Evolutionary conservation across 1,284 basidiomycete species (phyloP).

Genomic region (Leucocoprinus gongylophorus): DNA sequence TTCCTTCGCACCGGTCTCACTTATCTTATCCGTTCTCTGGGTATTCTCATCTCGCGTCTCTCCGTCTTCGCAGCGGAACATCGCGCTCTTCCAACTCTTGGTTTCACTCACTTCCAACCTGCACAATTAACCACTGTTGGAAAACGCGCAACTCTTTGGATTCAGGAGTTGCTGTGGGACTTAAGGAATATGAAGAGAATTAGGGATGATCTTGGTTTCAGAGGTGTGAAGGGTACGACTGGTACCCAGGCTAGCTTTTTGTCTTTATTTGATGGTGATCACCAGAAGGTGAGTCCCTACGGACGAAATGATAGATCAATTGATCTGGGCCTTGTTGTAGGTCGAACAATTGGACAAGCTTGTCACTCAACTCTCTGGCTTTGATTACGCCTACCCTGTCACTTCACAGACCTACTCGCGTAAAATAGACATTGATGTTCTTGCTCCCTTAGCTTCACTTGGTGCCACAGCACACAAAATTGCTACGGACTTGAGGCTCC

Average conservation of each 20-base stretch:
- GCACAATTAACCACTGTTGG: slow-evolving; percentile 98
- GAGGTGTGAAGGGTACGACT: slow-evolving; percentile 98
- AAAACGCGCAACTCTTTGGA: slow-evolving; percentile 98
- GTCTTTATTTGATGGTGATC: slow-evolving; percentile 91
- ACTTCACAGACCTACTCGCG: slow-evolving; percentile 98
- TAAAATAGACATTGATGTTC: slow-evolving; percentile 94
- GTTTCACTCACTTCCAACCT: slow-evolving; percentile 99
- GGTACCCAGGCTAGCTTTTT: slow-evolving; percentile 98
- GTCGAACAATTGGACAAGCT: slow-evolving; percentile 87
- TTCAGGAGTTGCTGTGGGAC: slow-evolving; percentile 98
- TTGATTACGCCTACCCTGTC: slow-evolving; percentile 93
- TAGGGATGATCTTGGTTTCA: slow-evolving; percentile 91
- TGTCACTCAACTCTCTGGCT: slow-evolving; percentile 88
- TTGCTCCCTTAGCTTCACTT: slow-evolving; percentile 84
- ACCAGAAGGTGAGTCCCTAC: slow-evolving; percentile 61
- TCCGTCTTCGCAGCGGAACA: slow-evolving; percentile 65
- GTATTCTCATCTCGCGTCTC: slow-evolving; percentile 85
- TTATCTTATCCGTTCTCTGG: slow-evolving; percentile 82
- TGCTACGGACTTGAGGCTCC: slow-evolving; percentile 88
- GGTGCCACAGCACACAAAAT: slow-evolving; percentile 98
- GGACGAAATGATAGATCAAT: not conserved
- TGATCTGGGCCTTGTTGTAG: slow-evolving; percentile 28
- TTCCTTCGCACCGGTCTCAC: slow-evolving; percentile 88
- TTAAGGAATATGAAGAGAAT: slow-evolving; percentile 90
- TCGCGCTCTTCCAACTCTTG: slow-evolving; percentile 80